These are phyloP conservation scores for Fragaria nilgerrensis DNA, from an alignment of 306 rosid species.

Conservation along the genomic window DNA sequence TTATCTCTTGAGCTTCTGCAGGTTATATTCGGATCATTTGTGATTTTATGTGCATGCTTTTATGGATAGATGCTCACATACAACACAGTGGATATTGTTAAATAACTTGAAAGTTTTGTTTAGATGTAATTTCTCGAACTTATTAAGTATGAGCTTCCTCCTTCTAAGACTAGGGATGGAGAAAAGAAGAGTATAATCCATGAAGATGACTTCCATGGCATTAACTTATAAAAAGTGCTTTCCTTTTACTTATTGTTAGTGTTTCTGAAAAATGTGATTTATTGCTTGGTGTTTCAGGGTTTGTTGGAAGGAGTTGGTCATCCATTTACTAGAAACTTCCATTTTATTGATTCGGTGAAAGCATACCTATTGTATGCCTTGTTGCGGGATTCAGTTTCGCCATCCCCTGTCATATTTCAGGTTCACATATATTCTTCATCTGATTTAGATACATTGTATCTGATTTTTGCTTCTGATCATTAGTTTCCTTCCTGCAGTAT, in stretches of 20 bases:
- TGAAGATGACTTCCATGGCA: background rate
- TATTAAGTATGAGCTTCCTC: background rate
- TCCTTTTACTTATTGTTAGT: constrained; percentile 2
- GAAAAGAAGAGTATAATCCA: background rate
- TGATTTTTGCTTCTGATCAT: constrained; percentile 26
- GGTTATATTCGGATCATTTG: constrained; percentile 43
- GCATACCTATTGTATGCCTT: constrained; percentile 97
- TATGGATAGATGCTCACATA: constrained; percentile 2
- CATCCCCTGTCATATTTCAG: constrained; percentile 94
- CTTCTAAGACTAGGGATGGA: constrained; percentile 6
- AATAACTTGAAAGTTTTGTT: background rate
- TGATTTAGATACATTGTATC: constrained; percentile 12
- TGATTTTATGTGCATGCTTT: constrained; percentile 21
- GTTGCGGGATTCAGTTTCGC: constrained; percentile 92
- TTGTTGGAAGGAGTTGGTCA: constrained; percentile 96
- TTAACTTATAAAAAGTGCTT: constrained; percentile 1
- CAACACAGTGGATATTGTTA: background rate
- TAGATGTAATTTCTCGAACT: background rate
- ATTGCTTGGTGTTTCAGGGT: constrained; percentile 58
- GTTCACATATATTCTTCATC: constrained; percentile 38
- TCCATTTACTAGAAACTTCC: constrained; percentile 86
- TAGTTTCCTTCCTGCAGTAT: constrained; percentile 61
- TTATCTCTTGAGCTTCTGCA: constrained; percentile 99
- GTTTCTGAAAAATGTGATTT: constrained; percentile 17
- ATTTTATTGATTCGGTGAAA: constrained; percentile 97